These are phyloP conservation scores for Exophiala phaeomuriformis DNA, from an alignment of 2,329 filamentous ascomycete genomes.

Conservation along the genomic window DNA sequence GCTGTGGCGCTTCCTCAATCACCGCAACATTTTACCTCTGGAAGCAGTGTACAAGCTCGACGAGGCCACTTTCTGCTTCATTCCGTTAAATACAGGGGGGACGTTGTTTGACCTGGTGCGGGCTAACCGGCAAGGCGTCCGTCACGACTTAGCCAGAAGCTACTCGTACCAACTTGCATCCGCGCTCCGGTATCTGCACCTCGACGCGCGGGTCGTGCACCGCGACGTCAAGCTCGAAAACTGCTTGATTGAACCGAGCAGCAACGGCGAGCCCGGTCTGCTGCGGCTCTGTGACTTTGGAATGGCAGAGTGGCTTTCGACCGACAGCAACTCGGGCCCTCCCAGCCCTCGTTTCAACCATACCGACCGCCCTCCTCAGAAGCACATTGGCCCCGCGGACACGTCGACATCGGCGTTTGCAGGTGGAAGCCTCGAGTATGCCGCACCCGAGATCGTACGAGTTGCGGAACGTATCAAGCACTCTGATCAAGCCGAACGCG, in stretches of 20 bases:
- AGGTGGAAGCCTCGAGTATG: conserved; percentile 54
- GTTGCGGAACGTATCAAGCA: conserved; percentile 29
- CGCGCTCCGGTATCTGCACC: conserved; percentile 59
- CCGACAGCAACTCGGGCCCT: conserved; percentile 44
- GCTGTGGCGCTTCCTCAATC: conserved; percentile 59
- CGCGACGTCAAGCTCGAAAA: conserved; percentile 65
- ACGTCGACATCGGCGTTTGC: conserved; percentile 47
- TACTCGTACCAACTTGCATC: conserved; percentile 58
- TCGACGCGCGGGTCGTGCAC: conserved; percentile 60
- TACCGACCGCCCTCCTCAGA: conserved; percentile 42
- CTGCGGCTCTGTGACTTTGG: conserved; percentile 62
- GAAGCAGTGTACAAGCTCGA: conserved; percentile 60
- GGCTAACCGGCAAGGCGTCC: conserved; percentile 48
- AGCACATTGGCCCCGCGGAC: conserved; percentile 49
- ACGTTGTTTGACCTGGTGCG: conserved; percentile 58
- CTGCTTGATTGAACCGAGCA: conserved; percentile 52
- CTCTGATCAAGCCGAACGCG: conserved; percentile 6
- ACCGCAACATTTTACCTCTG: conserved; percentile 55
- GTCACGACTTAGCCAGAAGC: conserved; percentile 47
- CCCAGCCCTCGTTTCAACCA: conserved; percentile 44
- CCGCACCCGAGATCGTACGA: conserved; percentile 42
- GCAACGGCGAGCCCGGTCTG: conserved; percentile 46
- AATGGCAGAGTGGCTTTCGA: conserved; percentile 59
- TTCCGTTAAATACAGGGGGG: conserved; percentile 55
- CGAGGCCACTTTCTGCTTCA: conserved; percentile 63